Conservation (phyloP, 2,329 filamentous ascomycete species). For the Blastomyces gilchristii region DNA sequence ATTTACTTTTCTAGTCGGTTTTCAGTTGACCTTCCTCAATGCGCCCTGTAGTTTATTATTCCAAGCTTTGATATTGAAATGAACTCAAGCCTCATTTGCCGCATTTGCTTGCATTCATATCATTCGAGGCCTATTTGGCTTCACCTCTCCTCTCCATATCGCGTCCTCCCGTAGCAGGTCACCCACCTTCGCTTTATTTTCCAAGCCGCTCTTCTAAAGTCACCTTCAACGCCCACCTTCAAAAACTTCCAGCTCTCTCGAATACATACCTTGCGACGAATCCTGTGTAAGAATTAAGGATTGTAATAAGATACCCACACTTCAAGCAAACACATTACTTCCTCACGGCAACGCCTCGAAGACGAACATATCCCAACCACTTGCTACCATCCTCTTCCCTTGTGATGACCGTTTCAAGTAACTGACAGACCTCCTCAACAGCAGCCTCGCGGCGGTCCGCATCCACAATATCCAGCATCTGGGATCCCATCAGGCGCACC, state of each 20-base stretch:
- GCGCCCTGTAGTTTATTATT: neutral
- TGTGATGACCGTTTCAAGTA: conserved; percentile 46
- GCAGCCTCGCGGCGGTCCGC: conserved; percentile 43
- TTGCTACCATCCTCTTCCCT: conserved; percentile 48
- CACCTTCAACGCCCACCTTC: neutral
- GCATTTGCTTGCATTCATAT: neutral
- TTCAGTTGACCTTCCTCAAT: neutral
- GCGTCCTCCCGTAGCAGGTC: neutral
- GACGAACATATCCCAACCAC: conserved; percentile 40
- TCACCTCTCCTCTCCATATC: neutral
- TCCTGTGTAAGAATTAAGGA: neutral
- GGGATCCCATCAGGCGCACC: conserved; percentile 53
- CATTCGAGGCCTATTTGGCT: neutral
- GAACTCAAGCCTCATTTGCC: neutral
- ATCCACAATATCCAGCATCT: conserved; percentile 46
- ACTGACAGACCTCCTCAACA: conserved; percentile 45
- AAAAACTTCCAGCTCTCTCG: neutral
- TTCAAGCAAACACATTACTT: neutral
- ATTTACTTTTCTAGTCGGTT: conserved; percentile 18
- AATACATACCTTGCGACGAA: neutral
- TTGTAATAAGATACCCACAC: too few species aligned
- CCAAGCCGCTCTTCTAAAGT: neutral
- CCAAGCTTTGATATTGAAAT: neutral
- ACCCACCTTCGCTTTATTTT: neutral
- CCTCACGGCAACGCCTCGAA: conserved; percentile 34